A percentile compares a stretch with the other conserved stretches of the same genome.
These are phyloP conservation scores for Tulasnella sp. DNA, from an alignment of 768 basidiomycete genomes.

Conservation along the genomic window DNA sequence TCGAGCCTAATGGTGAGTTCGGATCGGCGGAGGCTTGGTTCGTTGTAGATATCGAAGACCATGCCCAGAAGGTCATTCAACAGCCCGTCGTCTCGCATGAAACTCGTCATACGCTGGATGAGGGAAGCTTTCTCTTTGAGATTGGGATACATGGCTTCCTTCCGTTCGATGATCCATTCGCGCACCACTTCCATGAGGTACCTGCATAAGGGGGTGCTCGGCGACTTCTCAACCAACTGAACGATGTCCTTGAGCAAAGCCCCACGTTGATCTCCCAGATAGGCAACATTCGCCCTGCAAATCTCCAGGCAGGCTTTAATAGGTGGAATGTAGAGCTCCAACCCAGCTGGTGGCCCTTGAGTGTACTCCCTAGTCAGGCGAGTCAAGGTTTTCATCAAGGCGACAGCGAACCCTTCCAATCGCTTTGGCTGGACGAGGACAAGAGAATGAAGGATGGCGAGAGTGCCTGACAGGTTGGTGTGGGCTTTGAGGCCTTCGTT, in stretches of 20 bases:
- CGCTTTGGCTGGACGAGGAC: constrained; percentile 76
- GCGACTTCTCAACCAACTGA: constrained; percentile 85
- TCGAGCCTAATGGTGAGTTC: constrained; percentile 93
- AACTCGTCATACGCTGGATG: constrained; percentile 73
- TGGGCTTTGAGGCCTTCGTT: constrained; percentile 74
- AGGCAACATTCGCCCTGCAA: constrained; percentile 71
- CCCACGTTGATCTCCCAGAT: constrained; percentile 81
- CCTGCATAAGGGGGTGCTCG: constrained; percentile 69
- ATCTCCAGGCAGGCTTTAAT: constrained; percentile 75
- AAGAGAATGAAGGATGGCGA: constrained; percentile 84
- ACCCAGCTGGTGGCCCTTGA: constrained; percentile 48
- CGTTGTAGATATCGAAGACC: constrained; percentile 91
- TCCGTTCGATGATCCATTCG: constrained; percentile 84
- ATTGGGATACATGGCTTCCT: constrained; percentile 74
- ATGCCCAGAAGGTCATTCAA: constrained; percentile 82
- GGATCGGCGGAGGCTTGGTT: constrained; percentile 77
- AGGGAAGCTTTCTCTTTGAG: constrained; percentile 94
- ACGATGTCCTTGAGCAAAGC: constrained; percentile 73
- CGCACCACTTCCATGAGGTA: constrained; percentile 82
- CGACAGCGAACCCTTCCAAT: constrained; percentile 70
- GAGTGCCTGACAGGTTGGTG: constrained; percentile 67
- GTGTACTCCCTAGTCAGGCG: constrained; percentile 88
- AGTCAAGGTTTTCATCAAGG: constrained; percentile 77
- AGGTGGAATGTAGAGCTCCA: constrained; percentile 56
- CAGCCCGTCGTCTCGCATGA: constrained; percentile 65